Percentiles rank a stretch among this genome's conserved stretches.
These are phyloP conservation scores for Nemania sp. DNA, from an alignment of 2,329 filamentous ascomycete genomes.

Conservation along the genomic window DNA sequence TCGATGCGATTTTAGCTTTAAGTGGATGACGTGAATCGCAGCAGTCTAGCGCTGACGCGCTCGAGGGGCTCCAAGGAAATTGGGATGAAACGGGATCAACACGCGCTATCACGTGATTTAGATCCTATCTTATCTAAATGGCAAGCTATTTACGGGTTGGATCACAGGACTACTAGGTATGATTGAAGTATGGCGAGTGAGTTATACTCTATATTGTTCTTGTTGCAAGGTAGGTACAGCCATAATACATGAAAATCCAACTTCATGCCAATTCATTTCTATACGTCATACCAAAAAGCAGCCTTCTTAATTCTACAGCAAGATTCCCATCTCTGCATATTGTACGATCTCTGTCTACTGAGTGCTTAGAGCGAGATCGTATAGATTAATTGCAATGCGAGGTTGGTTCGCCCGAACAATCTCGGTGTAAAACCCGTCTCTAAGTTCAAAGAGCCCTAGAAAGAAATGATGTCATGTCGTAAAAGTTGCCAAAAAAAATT, in stretches of 20 bases:
- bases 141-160: neutral
- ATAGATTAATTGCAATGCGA: neutral
- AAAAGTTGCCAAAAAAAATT: neutral
- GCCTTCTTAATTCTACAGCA: too few species aligned
- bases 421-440: neutral
- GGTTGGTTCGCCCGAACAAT: neutral
- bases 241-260: too few species aligned
- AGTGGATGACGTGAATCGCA: neutral
- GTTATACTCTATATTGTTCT: too few species aligned
- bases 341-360: too few species aligned
- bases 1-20: neutral
- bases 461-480: neutral
- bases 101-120: constrained; percentile 39
- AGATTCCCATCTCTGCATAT: too few species aligned
- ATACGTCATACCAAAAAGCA: too few species aligned
- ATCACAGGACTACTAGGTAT: too few species aligned
- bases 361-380: too few species aligned
- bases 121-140: neutral
- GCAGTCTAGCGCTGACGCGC: constrained; percentile 7
- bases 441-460: neutral
- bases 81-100: constrained; percentile 11
- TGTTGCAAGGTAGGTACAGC: too few species aligned
- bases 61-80: neutral
- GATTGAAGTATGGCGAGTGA: too few species aligned
- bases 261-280: too few species aligned